phyloP scores from a whole-genome alignment of 2,329 filamentous ascomycete genomes.

The Dothideomycetes sp. region DNA sequence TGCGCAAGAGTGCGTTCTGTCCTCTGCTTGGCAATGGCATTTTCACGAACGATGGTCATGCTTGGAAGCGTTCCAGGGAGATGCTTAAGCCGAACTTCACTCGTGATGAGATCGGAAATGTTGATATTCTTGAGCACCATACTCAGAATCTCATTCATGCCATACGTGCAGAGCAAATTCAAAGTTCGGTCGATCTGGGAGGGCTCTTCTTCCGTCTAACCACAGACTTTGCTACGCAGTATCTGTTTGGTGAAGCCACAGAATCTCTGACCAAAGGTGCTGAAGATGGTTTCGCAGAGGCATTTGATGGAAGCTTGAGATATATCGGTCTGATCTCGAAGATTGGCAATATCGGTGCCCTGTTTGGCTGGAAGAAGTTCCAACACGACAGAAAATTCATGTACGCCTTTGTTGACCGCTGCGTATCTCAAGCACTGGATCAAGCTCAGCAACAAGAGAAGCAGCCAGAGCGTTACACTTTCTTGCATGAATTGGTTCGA shows the following conservation, averaged over 20 bases:
- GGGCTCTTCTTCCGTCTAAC: slow-evolving; percentile 55
- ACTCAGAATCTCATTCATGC: slow-evolving; percentile 50
- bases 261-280: slow-evolving; percentile 16
- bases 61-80: slow-evolving; percentile 30
- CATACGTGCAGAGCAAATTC: slow-evolving; percentile 43
- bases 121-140: slow-evolving; percentile 52
- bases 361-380: not conserved
- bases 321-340: slow-evolving; percentile 17
- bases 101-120: slow-evolving; percentile 43
- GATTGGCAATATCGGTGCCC: not conserved
- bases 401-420: slow-evolving; percentile 39
- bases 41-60: slow-evolving; percentile 38
- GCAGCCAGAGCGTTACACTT: slow-evolving; percentile 33
- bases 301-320: slow-evolving; percentile 25
- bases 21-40: slow-evolving; percentile 34
- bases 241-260: slow-evolving; percentile 48
- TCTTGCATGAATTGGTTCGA: slow-evolving; percentile 40
- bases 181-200: slow-evolving; percentile 50
- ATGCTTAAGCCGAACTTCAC: slow-evolving; percentile 47
- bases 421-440: slow-evolving; percentile 36
- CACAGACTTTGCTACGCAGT: slow-evolving; percentile 56
- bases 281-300: slow-evolving; percentile 23
- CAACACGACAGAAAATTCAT: slow-evolving; percentile 4
- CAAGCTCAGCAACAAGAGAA: slow-evolving; percentile 26
- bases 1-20: slow-evolving; percentile 28